These are phyloP conservation scores for Nakazawaea molendinolei DNA, from an alignment of 805 yeast species.

Conservation along the genomic window DNA sequence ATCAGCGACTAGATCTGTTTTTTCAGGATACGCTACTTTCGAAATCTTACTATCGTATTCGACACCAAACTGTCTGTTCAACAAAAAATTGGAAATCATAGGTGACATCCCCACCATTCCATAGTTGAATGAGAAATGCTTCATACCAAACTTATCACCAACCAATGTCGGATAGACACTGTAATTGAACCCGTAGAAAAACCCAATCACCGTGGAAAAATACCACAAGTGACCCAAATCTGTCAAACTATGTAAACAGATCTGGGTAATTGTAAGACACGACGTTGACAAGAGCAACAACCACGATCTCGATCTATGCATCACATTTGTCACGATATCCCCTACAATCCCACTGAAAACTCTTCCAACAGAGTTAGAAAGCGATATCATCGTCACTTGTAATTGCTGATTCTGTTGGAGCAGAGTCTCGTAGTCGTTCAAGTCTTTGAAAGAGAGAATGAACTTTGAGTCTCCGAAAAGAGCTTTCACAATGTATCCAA, in stretches of 20 bases:
- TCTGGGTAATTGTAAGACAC: conserved; percentile 44
- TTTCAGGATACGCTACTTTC: conserved; percentile 5
- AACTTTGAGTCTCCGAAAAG: conserved; percentile 24
- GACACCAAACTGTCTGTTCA: conserved; percentile 58
- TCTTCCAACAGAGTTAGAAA: conserved; percentile 63
- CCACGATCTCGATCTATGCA: conserved; percentile 42
- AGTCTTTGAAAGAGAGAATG: conserved; percentile 10
- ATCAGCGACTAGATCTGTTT: neutral
- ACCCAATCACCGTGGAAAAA: conserved; percentile 53
- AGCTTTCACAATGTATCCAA: conserved; percentile 63
- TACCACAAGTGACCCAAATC: conserved; percentile 35
- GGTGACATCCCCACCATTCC: conserved; percentile 67
- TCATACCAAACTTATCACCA: conserved; percentile 69
- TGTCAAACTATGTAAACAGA: conserved; percentile 32
- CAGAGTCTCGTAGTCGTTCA: conserved; percentile 15
- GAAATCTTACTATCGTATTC: conserved; percentile 45
- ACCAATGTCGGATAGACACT: conserved; percentile 71
- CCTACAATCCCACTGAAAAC: conserved; percentile 57
- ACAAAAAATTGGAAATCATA: conserved; percentile 48
- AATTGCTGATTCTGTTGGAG: conserved; percentile 54
- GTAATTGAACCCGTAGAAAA: conserved; percentile 68
- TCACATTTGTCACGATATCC: conserved; percentile 46
- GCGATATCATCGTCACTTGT: conserved; percentile 68
- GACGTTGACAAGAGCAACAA: conserved; percentile 46
- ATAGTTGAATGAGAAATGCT: conserved; percentile 64